These are phyloP conservation scores for Gentiana straminea DNA, from an alignment of 257 asterid genomes.

Conservation along the genomic window DNA sequence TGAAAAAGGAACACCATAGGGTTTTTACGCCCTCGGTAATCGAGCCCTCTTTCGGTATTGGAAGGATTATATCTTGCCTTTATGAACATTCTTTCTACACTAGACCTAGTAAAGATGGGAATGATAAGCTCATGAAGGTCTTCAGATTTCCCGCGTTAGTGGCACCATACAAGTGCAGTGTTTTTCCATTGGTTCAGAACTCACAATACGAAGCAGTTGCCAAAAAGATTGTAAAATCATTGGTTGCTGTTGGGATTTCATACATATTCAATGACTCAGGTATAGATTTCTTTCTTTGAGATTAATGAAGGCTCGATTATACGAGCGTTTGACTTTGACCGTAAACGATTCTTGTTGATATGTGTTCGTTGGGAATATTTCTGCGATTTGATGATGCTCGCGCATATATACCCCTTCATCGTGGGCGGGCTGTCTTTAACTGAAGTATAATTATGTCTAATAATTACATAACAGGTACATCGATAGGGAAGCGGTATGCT, in stretches of 20 bases:
- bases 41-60: constrained; percentile 91
- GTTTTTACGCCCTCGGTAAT: constrained; percentile 86
- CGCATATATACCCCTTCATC: too few relatives aligned
- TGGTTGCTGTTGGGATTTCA: constrained; percentile 54
- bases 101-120: constrained; percentile 58
- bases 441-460: too few relatives aligned
- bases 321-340: neutral
- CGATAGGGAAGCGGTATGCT: constrained; percentile 83
- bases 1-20: constrained; percentile 71
- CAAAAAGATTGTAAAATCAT: constrained; percentile 40
- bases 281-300: constrained; percentile 4
- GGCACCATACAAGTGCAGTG: constrained; percentile 75
- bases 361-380: neutral
- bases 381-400: too few relatives aligned
- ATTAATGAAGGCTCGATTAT: neutral
- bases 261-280: constrained; percentile 70
- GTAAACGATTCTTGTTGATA: neutral
- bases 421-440: too few relatives aligned
- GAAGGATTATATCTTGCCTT: constrained; percentile 80
- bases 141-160: constrained; percentile 66
- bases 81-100: constrained; percentile 75
- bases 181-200: constrained; percentile 73
- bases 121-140: constrained; percentile 59
- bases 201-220: constrained; percentile 61
- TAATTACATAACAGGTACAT: constrained; percentile 39